Evolutionary conservation across 495 filamentous ascomycete genomes (phyloP), one percentile per base, ranked within the genome.

Genomic region (Aspergillus ostianus): DNA sequence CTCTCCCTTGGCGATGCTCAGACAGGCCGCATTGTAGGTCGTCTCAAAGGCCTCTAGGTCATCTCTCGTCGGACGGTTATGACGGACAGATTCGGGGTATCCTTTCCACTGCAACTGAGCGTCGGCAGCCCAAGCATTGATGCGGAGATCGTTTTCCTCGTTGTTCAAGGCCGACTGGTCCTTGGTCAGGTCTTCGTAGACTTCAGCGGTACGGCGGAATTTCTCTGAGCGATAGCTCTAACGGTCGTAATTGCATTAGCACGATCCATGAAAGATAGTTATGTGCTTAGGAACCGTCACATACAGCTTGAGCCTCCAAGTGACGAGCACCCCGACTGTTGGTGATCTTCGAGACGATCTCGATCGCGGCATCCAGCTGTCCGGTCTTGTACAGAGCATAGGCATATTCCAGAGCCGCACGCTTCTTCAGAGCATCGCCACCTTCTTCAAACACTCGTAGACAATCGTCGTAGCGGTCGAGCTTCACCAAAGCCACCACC

Each of bases 381-480:
- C 92, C 92, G 12, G 84, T 82, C 69, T 95, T 97, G 76, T 98
- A 99, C 20, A 96, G 79, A 18, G 90, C 88, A 80, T 99, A 99
- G 4, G 91, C 90, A 70, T 89, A 89, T 74, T 97, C 94, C 48
- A 96, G 73, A 12, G 77, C 66, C 26, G 89, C 93, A 41, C 69
- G 71, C 51, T 86, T 77, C 68, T 88, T 88, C 57, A 97, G 71
- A 53, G 70, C 73, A 63, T 88, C 79, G 36, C 88, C 90, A 48
- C 82, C 87, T 44, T 87, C 83, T 67, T 91, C 85, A 57, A 98
- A 82, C 32, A 85, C 84, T 47, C 85, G 86, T 51, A 96, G 78
- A 21, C 92, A 89, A 75, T 98, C 94, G 19, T 94, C 88, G 71
- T 88, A 97, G 58, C 93, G 91, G 70, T 99, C 95, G 53, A 98